These are phyloP conservation scores for Irpex lacteus DNA, from an alignment of 1,284 basidiomycete species.

Conservation along the genomic window DNA sequence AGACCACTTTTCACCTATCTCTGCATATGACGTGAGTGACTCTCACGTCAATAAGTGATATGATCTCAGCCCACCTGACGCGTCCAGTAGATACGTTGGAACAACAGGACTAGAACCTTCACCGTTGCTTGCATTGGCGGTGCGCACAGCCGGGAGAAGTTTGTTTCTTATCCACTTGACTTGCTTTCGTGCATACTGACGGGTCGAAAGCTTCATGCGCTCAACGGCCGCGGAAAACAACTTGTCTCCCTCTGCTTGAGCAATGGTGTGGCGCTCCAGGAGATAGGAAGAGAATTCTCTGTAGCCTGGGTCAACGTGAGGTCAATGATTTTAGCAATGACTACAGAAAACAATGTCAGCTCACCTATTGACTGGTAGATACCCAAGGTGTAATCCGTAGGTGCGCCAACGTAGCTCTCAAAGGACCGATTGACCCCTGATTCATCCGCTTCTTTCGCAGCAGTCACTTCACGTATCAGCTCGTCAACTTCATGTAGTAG, in stretches of 20 bases:
- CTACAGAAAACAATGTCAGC: conserved; percentile 11
- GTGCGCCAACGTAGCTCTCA: background rate
- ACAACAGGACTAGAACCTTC: conserved; percentile 23
- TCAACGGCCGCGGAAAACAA: conserved; percentile 64
- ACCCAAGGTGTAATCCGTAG: conserved; percentile 69
- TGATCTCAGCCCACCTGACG: conserved; percentile 53
- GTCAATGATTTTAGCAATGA: background rate
- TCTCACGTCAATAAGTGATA: background rate
- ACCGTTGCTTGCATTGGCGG: conserved; percentile 38
- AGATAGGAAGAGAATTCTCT: conserved; percentile 76
- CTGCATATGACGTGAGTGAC: conserved; percentile 30
- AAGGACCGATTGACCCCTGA: background rate
- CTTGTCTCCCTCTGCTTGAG: conserved; percentile 33
- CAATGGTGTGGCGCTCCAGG: conserved; percentile 37
- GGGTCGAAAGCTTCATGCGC: conserved; percentile 83
- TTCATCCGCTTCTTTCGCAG: conserved; percentile 25
- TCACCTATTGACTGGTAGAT: conserved; percentile 95
- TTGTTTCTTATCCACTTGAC: conserved; percentile 93
- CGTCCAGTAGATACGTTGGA: conserved; percentile 66
- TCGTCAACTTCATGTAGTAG: conserved; percentile 80
- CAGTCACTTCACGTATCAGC: conserved; percentile 32
- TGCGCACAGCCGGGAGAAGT: conserved; percentile 73
- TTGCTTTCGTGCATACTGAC: conserved; percentile 92
- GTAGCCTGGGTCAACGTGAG: conserved; percentile 60
- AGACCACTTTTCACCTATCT: conserved; percentile 59